phyloP scores from a whole-genome alignment of 2,329 filamentous ascomycete species.

The Cordyceps cateniannulata region DNA sequence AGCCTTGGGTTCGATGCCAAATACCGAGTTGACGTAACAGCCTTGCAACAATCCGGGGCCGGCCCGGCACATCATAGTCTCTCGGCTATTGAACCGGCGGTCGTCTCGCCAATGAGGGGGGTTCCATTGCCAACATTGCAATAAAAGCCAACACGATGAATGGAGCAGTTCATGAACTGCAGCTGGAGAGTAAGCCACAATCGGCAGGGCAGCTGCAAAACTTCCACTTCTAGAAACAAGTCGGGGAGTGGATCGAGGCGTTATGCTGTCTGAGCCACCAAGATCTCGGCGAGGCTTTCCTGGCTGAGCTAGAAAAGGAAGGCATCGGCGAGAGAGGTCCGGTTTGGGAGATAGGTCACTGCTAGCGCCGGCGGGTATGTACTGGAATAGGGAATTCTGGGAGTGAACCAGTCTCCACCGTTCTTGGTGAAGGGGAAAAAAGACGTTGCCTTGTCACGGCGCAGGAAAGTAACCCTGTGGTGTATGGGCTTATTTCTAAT shows the following conservation, averaged over 20 bases:
- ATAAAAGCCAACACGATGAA: neutral
- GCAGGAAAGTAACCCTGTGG: neutral
- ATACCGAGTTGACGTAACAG: neutral
- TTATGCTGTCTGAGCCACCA: neutral
- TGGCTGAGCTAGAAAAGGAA: neutral
- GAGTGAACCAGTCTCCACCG: neutral
- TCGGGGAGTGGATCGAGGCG: neutral
- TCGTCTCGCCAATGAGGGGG: neutral
- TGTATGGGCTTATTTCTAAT: neutral
- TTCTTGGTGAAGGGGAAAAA: neutral
- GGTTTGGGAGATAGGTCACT: neutral
- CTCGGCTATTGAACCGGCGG: neutral
- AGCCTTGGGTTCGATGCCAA: neutral
- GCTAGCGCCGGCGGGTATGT: neutral
- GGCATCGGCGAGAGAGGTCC: neutral
- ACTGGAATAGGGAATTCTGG: neutral
- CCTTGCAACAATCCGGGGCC: neutral
- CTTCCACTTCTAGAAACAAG: neutral
- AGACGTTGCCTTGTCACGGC: neutral
- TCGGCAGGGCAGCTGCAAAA: constrained; percentile 3
- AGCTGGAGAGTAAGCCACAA: neutral
- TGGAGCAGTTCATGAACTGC: neutral
- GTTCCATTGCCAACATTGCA: neutral
- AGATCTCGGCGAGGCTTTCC: constrained; percentile 7
- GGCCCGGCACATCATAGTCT: neutral